Conservation (phyloP, 805 yeast species). For the Saccharomycopsis schoenii region DNA sequence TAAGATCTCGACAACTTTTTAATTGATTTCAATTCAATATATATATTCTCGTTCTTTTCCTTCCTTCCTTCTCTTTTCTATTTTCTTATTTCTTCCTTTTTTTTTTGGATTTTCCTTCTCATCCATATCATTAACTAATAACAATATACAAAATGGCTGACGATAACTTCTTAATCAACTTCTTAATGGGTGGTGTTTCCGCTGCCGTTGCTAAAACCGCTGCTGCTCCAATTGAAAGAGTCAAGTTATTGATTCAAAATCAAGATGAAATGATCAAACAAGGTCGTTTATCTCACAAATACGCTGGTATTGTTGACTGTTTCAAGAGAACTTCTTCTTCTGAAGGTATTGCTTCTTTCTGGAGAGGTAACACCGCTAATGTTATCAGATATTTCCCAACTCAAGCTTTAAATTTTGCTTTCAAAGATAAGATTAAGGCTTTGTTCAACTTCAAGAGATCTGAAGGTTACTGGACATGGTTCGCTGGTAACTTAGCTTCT, state of each 20-base stretch:
- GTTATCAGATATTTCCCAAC: conserved; percentile 99
- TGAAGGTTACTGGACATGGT: conserved; percentile 86
- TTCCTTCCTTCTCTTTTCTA: neutral
- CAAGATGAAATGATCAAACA: conserved; percentile 97
- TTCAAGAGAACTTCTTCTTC: conserved; percentile 88
- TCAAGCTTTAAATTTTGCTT: conserved; percentile 96
- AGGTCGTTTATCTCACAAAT: conserved; percentile 79
- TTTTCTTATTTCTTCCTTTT: neutral
- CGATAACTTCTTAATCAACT: conserved; percentile 43
- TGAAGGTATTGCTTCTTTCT: conserved; percentile 87
- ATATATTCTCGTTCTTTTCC: neutral
- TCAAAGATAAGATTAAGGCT: conserved; percentile 93
- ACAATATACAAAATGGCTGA: neutral
- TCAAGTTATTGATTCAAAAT: conserved; percentile 90
- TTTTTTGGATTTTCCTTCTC: neutral
- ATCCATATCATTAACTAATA: neutral
- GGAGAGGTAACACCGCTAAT: conserved; percentile 99
- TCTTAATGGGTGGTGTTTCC: conserved; percentile 97
- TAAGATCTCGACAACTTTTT: neutral
- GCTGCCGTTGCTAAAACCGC: conserved; percentile 98
- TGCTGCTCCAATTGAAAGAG: conserved; percentile 96
- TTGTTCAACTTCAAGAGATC: conserved; percentile 95
- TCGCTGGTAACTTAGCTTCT: conserved; percentile 95
- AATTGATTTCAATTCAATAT: neutral
- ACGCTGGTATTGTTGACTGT: conserved; percentile 87